Evolutionary conservation across 2,329 filamentous ascomycete species (phyloP).

Genomic region (Rutstroemia sp.): DNA sequence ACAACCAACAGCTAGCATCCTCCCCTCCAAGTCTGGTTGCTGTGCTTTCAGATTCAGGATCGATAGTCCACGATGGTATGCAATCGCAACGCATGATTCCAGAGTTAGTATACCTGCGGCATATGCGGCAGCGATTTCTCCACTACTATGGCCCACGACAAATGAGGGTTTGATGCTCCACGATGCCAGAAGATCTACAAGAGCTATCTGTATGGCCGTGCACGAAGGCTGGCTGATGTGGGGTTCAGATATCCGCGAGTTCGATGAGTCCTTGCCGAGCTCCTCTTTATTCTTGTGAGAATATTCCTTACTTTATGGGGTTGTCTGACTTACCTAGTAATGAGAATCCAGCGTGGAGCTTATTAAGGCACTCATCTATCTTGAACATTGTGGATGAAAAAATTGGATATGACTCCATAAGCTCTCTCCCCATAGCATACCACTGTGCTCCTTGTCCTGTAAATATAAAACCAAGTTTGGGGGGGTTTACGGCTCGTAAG

Average conservation of each 20-base stretch:
- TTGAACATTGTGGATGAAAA: constrained; percentile 30
- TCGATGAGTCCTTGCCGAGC: constrained; percentile 30
- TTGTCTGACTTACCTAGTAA: constrained; percentile 11
- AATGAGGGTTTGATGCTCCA: constrained; percentile 36
- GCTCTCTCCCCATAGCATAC: constrained; percentile 25
- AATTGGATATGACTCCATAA: constrained; percentile 29
- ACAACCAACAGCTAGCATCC: constrained; percentile 47
- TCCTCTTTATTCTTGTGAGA: constrained; percentile 24
- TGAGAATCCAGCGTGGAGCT: constrained; percentile 29
- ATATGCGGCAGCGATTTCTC: constrained; percentile 43
- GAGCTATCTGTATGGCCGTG: constrained; percentile 40
- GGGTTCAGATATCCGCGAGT: constrained; percentile 31
- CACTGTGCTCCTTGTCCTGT: constrained; percentile 27
- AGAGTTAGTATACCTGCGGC: constrained; percentile 32
- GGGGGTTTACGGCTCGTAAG: constrained; percentile 11
- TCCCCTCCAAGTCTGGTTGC: constrained; percentile 31
- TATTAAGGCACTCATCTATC: constrained; percentile 29
- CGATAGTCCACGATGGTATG: constrained; percentile 35
- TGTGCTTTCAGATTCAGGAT: constrained; percentile 25
- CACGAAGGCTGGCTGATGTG: constrained; percentile 40
- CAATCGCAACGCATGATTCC: constrained; percentile 34
- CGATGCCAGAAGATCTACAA: constrained; percentile 37
- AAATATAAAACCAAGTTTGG: constrained; percentile 23
- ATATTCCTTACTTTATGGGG: neutral
- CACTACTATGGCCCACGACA: constrained; percentile 40